Conservation (phyloP, 2,329 filamentous ascomycete genomes). For the Botrytis cinerea region DNA sequence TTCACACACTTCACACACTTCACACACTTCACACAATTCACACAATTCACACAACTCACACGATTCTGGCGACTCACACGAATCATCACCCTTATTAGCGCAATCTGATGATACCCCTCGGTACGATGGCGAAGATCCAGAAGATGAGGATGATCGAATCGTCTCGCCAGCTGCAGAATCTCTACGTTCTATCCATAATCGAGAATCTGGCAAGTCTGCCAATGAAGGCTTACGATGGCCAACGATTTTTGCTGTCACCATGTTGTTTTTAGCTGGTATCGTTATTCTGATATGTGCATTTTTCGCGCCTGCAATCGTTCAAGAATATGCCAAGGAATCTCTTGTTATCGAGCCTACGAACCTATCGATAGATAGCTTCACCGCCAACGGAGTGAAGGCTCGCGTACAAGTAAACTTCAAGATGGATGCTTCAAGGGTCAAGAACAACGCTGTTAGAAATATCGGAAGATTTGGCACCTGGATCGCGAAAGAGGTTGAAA, state of each 20-base stretch:
- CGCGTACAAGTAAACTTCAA: slow-evolving; percentile 80
- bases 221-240: slow-evolving; percentile 65
- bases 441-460: slow-evolving; percentile 68
- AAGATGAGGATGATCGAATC: slow-evolving; percentile 29
- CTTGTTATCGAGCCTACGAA: slow-evolving; percentile 79
- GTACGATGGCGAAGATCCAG: slow-evolving; percentile 39
- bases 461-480: slow-evolving; percentile 79
- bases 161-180: slow-evolving; percentile 43
- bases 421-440: slow-evolving; percentile 76
- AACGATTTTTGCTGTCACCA: slow-evolving; percentile 69
- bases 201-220: slow-evolving; percentile 36
- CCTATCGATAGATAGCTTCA: slow-evolving; percentile 84
- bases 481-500: slow-evolving; percentile 76
- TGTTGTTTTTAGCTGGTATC: slow-evolving; percentile 64
- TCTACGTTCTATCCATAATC: slow-evolving; percentile 42
- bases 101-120: slow-evolving; percentile 35
- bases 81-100: slow-evolving; percentile 43
- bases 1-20: not conserved
- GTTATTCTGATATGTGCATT: slow-evolving; percentile 77
- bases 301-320: slow-evolving; percentile 74
- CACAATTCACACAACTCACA: not conserved
- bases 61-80: slow-evolving; percentile 28
- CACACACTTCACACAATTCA: not conserved
- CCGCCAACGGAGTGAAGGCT: slow-evolving; percentile 72
- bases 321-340: slow-evolving; percentile 84